These are phyloP conservation scores for Mariannaea elegans DNA, from an alignment of 2,329 filamentous ascomycete genomes.

Conservation along the genomic window DNA sequence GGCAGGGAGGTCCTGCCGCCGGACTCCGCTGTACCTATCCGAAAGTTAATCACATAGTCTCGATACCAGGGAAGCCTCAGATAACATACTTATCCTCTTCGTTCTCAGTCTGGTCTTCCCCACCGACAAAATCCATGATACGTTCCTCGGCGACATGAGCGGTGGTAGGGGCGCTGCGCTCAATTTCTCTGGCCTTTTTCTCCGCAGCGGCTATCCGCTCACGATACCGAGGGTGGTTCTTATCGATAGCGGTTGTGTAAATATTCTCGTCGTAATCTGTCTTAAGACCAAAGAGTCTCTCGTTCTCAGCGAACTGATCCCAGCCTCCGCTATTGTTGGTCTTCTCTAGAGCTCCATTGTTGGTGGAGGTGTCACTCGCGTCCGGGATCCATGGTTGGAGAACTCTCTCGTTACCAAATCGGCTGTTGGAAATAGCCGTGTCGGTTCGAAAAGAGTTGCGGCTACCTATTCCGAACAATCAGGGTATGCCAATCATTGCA, in stretches of 20 bases:
- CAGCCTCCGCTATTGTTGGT: conserved; percentile 64
- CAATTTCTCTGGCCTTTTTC: conserved; percentile 88
- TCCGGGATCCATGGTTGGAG: conserved; percentile 86
- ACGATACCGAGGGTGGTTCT: conserved; percentile 81
- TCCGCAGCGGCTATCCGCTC: conserved; percentile 82
- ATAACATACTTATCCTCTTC: conserved; percentile 87
- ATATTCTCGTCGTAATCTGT: conserved; percentile 94
- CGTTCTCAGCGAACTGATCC: conserved; percentile 96
- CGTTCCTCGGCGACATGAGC: conserved; percentile 91
- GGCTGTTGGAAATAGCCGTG: conserved; percentile 82
- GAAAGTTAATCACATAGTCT: conserved; percentile 28
- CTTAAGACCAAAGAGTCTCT: conserved; percentile 84
- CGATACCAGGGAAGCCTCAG: background rate
- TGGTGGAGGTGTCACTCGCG: conserved; percentile 61
- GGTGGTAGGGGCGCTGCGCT: conserved; percentile 76
- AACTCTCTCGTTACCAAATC: conserved; percentile 74
- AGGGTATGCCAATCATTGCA: conserved; percentile 17
- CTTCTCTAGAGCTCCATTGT: conserved; percentile 79
- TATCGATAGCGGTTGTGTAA: conserved; percentile 93
- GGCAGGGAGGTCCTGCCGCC: conserved; percentile 77
- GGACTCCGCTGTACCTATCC: conserved; percentile 87
- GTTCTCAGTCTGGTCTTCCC: conserved; percentile 73
- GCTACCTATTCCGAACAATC: conserved; percentile 60
- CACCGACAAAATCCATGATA: conserved; percentile 72
- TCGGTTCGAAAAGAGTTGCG: conserved; percentile 83